phyloP scores from a whole-genome alignment of 352 stramenopile species.

The Pythium myriotylum region DNA sequence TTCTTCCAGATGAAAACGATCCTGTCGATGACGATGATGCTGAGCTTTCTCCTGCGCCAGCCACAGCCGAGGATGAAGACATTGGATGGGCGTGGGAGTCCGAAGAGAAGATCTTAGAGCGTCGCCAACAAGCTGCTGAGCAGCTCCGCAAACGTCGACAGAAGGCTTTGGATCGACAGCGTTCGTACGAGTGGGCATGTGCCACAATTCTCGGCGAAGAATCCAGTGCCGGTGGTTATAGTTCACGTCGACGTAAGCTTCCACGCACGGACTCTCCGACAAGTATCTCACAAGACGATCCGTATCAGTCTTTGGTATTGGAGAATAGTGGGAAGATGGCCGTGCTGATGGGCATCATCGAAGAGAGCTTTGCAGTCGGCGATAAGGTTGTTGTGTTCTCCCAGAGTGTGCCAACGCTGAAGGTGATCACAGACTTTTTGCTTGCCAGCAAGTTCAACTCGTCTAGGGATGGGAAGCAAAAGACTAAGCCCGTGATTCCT shows the following conservation, averaged over 20 bases:
- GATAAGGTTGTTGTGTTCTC: constrained; percentile 91
- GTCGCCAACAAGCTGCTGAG: constrained; percentile 47
- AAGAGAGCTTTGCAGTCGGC: constrained; percentile 68
- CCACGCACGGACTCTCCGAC: constrained; percentile 2
- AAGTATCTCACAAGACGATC: neutral
- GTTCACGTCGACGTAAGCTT: constrained; percentile 23
- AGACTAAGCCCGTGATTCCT: constrained; percentile 25
- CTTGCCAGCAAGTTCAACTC: constrained; percentile 57
- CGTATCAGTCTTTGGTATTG: constrained; percentile 35
- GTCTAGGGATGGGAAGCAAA: constrained; percentile 19
- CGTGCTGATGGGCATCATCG: constrained; percentile 70
- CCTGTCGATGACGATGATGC: constrained; percentile 37
- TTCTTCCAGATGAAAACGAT: constrained; percentile 43
- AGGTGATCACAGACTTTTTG: constrained; percentile 78
- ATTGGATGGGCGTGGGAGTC: constrained; percentile 69
- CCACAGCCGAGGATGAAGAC: constrained; percentile 2
- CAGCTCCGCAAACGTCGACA: constrained; percentile 58
- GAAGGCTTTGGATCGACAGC: constrained; percentile 61
- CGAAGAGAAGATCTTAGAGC: constrained; percentile 59
- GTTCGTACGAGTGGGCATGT: constrained; percentile 71
- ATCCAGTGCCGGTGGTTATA: neutral
- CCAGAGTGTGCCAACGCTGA: constrained; percentile 85
- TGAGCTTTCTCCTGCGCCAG: constrained; percentile 24
- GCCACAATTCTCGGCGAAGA: constrained; percentile 39
- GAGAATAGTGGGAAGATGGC: constrained; percentile 86